Conservation (phyloP, 768 basidiomycete species). For the Krasilnikovozyma curviuscula region DNA sequence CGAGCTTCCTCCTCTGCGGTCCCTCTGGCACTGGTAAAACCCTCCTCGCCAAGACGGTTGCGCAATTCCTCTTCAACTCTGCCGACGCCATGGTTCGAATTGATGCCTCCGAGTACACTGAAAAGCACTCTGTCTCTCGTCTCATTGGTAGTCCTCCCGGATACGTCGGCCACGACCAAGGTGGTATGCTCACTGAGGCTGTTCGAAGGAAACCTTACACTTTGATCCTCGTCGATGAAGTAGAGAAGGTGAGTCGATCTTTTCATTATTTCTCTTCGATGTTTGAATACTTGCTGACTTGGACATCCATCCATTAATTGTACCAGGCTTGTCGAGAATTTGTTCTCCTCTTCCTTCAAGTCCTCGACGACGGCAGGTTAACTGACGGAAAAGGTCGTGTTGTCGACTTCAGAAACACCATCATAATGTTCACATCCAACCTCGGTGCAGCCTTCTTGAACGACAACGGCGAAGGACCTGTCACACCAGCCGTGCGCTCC, state of each 20-base stretch:
- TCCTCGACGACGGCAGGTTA: constrained; percentile 30
- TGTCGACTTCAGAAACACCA: constrained; percentile 28
- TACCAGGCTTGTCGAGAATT: constrained; percentile 31
- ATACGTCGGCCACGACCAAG: constrained; percentile 26
- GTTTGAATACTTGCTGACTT: constrained; percentile 9
- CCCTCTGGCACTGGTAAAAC: constrained; percentile 29
- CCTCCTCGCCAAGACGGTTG: constrained; percentile 25
- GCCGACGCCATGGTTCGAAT: constrained; percentile 25
- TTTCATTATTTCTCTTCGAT: not conserved
- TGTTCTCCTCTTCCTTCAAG: constrained; percentile 29
- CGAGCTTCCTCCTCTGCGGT: constrained; percentile 25
- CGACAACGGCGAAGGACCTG: constrained; percentile 27
- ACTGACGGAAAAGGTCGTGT: constrained; percentile 29
- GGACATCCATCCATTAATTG: constrained; percentile 28
- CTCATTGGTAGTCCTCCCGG: constrained; percentile 26
- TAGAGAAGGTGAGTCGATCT: not conserved
- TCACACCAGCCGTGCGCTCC: constrained; percentile 20
- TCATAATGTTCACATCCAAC: constrained; percentile 29
- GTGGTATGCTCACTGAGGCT: constrained; percentile 27
- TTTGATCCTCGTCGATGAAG: constrained; percentile 13
- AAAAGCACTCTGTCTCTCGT: constrained; percentile 25
- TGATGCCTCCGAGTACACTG: constrained; percentile 5
- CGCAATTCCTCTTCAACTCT: constrained; percentile 27
- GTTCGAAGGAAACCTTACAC: constrained; percentile 23
- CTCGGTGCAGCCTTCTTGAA: constrained; percentile 28